Evolutionary conservation across 306 rosid genomes (phyloP).

Genomic region (Amphicarpaea edgeworthii): DNA sequence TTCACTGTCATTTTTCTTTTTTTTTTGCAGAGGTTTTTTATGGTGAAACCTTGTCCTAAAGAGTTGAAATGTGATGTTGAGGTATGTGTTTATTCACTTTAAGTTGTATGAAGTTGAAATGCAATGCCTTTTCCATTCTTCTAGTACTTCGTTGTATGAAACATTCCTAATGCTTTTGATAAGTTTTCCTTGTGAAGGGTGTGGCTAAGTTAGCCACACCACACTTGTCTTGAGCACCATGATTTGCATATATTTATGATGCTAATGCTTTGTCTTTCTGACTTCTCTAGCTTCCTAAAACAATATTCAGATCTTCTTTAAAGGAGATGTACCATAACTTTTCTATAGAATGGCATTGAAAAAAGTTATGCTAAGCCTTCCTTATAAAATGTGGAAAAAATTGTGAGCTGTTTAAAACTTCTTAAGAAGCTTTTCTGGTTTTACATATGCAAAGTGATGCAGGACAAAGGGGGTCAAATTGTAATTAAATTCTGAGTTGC

Average conservation of each 20-base stretch:
- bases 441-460: constrained; percentile 11
- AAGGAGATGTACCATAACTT: constrained; percentile 11
- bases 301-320: constrained; percentile 9
- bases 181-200: constrained; percentile 6
- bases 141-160: constrained; percentile 7
- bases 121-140: constrained; percentile 5
- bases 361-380: neutral
- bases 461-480: constrained; percentile 19
- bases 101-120: neutral
- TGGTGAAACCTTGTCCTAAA: constrained; percentile 96
- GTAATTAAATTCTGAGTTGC: constrained; percentile 23
- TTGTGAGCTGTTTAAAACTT: neutral
- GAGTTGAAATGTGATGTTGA: constrained; percentile 97
- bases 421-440: neutral
- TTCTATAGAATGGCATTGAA: neutral
- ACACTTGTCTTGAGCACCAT: constrained; percentile 4
- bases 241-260: constrained; percentile 9
- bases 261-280: constrained; percentile 11
- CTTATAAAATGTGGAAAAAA: neutral
- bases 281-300: neutral
- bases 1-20: neutral
- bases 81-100: constrained; percentile 58
- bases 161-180: constrained; percentile 11
- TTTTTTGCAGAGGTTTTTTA: constrained; percentile 82
- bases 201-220: constrained; percentile 14